Evolutionary conservation across 1,284 basidiomycete genomes (phyloP).

Genomic region (Ceratobasidium sp.): DNA sequence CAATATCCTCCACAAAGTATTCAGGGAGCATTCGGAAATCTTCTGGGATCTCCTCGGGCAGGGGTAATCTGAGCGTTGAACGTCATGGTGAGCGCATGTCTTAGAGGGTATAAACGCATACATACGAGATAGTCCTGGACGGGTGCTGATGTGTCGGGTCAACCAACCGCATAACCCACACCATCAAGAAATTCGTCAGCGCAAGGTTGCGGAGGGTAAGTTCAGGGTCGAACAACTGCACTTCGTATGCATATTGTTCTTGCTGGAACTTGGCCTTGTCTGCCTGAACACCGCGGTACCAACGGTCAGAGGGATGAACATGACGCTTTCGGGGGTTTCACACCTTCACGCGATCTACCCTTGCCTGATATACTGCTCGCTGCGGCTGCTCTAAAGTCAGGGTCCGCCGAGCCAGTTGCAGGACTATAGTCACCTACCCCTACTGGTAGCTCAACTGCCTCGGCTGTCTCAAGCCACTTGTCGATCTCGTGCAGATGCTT

Average conservation of each 20-base stretch:
- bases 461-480: slow-evolving; percentile 79
- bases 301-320: not conserved
- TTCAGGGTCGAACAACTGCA: slow-evolving; percentile 88
- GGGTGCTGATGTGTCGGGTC: slow-evolving; percentile 88
- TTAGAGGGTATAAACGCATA: not conserved
- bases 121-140: slow-evolving; percentile 69
- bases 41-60: slow-evolving; percentile 86
- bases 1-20: slow-evolving; percentile 93
- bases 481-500: slow-evolving; percentile 82
- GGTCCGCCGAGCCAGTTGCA: not conserved
- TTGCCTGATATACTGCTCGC: slow-evolving; percentile 66
- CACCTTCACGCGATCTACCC: slow-evolving; percentile 78
- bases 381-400: slow-evolving; percentile 63
- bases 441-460: slow-evolving; percentile 60
- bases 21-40: slow-evolving; percentile 92
- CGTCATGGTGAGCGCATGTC: slow-evolving; percentile 43
- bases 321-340: not conserved
- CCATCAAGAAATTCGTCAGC: slow-evolving; percentile 91
- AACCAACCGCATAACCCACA: slow-evolving; percentile 94
- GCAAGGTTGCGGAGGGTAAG: slow-evolving; percentile 82
- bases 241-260: slow-evolving; percentile 81
- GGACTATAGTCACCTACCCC: slow-evolving; percentile 65
- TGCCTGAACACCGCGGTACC: slow-evolving; percentile 24
- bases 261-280: slow-evolving; percentile 63
- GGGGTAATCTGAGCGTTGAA: slow-evolving; percentile 70